Conservation (phyloP, 192 early-diverging fungal genomes). For the Coemansia sp. region DNA sequence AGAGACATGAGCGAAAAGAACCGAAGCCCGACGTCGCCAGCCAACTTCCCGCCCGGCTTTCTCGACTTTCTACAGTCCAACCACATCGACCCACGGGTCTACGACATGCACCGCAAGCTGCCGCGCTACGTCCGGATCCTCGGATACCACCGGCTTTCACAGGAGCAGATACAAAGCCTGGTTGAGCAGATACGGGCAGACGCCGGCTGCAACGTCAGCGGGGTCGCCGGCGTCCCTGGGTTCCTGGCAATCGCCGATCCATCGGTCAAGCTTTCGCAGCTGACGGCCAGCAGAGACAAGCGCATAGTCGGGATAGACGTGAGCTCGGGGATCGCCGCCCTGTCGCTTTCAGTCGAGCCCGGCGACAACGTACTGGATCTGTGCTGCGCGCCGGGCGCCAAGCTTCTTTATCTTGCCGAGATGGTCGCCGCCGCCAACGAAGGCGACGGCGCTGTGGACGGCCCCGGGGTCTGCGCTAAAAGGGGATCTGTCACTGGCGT, state of each 20-base stretch:
- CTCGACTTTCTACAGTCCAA: conserved; percentile 66
- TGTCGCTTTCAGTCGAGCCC: conserved; percentile 66
- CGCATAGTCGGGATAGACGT: conserved; percentile 76
- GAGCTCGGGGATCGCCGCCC: conserved; percentile 79
- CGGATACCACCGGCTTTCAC: conserved; percentile 38
- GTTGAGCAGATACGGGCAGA: conserved; percentile 49
- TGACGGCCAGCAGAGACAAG: conserved; percentile 40
- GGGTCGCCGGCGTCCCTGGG: conserved; percentile 54
- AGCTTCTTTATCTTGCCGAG: conserved; percentile 80
- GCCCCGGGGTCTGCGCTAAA: no score
- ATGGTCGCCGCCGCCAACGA: conserved; percentile 44
- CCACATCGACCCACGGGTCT: conserved; percentile 64
- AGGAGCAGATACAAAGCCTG: conserved; percentile 13
- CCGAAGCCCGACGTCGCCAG: neutral
- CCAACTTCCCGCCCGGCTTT: conserved; percentile 60
- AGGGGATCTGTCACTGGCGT: conserved; percentile 89
- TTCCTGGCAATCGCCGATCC: conserved; percentile 58
- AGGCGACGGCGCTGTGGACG: conserved; percentile 9
- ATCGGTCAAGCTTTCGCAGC: conserved; percentile 53
- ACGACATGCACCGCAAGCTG: conserved; percentile 55
- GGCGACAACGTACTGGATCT: conserved; percentile 88
- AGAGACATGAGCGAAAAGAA: neutral
- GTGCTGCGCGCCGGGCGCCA: conserved; percentile 86
- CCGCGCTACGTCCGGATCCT: conserved; percentile 75
- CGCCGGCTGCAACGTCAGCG: conserved; percentile 50